These are phyloP conservation scores for Eimeria praecox DNA, from an alignment of 169 alveolate species.

Conservation along the genomic window DNA sequence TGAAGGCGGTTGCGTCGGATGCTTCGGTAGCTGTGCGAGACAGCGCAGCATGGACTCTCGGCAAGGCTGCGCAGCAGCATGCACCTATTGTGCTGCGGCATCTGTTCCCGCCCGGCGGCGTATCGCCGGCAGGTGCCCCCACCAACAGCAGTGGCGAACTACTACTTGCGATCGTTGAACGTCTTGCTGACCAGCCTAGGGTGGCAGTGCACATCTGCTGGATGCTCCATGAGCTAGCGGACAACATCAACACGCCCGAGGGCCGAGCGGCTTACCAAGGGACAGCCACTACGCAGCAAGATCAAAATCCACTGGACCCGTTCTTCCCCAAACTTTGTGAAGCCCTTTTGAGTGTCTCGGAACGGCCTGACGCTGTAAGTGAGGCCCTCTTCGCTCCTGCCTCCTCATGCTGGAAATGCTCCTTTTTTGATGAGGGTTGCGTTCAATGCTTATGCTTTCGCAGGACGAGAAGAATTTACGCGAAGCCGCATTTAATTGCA, in stretches of 20 bases:
- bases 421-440: not conserved
- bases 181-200: constrained; percentile 82
- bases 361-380: constrained; percentile 81
- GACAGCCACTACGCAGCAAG: constrained; percentile 10
- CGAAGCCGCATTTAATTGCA: constrained; percentile 81
- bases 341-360: constrained; percentile 80
- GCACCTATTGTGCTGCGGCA: constrained; percentile 89
- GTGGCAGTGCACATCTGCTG: constrained; percentile 84
- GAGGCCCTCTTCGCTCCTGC: not conserved
- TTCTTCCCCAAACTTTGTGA: constrained; percentile 79
- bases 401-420: not conserved
- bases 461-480: constrained; percentile 83
- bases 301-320: constrained; percentile 73
- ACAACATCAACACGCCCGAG: constrained; percentile 69
- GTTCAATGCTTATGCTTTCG: not conserved
- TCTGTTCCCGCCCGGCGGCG: constrained; percentile 83
- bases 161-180: constrained; percentile 77
- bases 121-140: constrained; percentile 34
- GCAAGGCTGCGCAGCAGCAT: constrained; percentile 94
- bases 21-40: constrained; percentile 95
- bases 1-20: constrained; percentile 92
- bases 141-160: constrained; percentile 51
- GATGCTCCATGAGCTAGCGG: constrained; percentile 80
- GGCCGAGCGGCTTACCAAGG: constrained; percentile 62
- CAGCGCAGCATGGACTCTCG: constrained; percentile 97